phyloP scores from a whole-genome alignment of 2,329 filamentous ascomycete species.

The Penicillium freii region DNA sequence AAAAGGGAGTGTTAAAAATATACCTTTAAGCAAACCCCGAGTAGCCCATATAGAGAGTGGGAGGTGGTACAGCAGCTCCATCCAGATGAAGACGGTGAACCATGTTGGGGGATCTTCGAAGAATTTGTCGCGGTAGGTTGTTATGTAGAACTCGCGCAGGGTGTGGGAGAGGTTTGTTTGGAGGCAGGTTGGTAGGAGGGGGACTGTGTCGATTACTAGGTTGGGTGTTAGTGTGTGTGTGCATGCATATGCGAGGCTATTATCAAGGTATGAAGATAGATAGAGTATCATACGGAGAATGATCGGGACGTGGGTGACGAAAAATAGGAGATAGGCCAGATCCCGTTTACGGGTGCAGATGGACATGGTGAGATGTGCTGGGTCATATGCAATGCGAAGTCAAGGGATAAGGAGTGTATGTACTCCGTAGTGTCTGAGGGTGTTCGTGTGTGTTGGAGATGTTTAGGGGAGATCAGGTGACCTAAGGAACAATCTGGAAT shows the following conservation, averaged over 20 bases:
- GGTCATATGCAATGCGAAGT: not conserved
- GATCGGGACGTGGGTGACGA: slow-evolving; percentile 60
- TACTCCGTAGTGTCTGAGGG: not conserved
- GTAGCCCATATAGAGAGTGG: slow-evolving; percentile 62
- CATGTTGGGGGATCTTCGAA: slow-evolving; percentile 59
- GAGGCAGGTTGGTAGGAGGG: slow-evolving; percentile 56
- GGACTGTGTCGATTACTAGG: slow-evolving; percentile 59
- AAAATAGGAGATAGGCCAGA: slow-evolving; percentile 55
- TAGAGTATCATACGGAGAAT: slow-evolving; percentile 52
- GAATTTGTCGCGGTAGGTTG: slow-evolving; percentile 63
- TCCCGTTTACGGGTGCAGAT: slow-evolving; percentile 36
- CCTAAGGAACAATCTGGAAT: slow-evolving; percentile 1
- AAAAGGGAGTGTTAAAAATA: slow-evolving; percentile 10
- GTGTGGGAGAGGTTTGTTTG: slow-evolving; percentile 50
- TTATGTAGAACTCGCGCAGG: slow-evolving; percentile 58
- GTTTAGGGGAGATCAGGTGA: slow-evolving; percentile 1
- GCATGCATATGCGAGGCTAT: not conserved
- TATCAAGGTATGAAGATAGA: not conserved
- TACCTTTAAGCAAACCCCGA: slow-evolving; percentile 53
- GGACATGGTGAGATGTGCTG: slow-evolving; percentile 23
- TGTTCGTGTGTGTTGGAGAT: not conserved
- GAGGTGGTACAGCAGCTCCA: slow-evolving; percentile 61
- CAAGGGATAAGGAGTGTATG: not conserved
- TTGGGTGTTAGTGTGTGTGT: not conserved
- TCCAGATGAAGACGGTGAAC: slow-evolving; percentile 57